phyloP scores from a whole-genome alignment of 176 grass and related monocot species.

The Phyllostachys edulis region DNA sequence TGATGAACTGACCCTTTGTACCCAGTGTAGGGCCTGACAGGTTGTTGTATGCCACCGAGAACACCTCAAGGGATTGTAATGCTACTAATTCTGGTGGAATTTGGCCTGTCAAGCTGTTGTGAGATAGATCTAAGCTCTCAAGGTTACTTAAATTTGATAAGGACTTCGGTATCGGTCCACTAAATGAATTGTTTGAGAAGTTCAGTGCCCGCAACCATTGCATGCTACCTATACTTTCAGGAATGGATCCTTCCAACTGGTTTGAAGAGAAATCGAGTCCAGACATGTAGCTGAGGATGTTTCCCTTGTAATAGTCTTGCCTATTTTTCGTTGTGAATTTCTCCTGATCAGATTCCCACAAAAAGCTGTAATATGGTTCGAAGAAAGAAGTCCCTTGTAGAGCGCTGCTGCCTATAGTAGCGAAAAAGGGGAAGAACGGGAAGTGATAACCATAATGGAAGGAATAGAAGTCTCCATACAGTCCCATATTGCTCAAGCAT shows the following conservation, averaged over 20 bases:
- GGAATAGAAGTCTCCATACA: too few species aligned
- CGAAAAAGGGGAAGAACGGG: too few species aligned
- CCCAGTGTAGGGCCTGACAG: constrained; percentile 29
- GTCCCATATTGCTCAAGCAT: too few species aligned
- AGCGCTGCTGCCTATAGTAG: too few species aligned
- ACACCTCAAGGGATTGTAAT: background rate
- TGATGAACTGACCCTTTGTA: constrained; percentile 35
- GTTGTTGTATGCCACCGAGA: constrained; percentile 36
- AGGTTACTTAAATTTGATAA: constrained; percentile 3
- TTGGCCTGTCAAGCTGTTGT: constrained; percentile 19
- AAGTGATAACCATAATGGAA: too few species aligned
- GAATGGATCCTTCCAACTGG: constrained; percentile 31
- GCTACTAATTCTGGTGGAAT: constrained; percentile 28
- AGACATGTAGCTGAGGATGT: constrained; percentile 1
- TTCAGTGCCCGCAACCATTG: constrained; percentile 28
- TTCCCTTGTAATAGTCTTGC: constrained; percentile 14
- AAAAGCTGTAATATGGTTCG: too few species aligned
- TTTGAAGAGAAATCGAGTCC: constrained; percentile 30
- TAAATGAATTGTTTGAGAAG: constrained; percentile 29
- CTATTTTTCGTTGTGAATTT: constrained; percentile 31
- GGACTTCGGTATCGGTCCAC: constrained; percentile 11
- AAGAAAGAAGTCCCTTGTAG: too few species aligned
- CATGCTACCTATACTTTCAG: constrained; percentile 28
- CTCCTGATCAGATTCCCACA: background rate
- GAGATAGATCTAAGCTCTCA: constrained; percentile 31